phyloP scores from a whole-genome alignment of 441 rosid genomes.

The Eruca vesicaria region DNA sequence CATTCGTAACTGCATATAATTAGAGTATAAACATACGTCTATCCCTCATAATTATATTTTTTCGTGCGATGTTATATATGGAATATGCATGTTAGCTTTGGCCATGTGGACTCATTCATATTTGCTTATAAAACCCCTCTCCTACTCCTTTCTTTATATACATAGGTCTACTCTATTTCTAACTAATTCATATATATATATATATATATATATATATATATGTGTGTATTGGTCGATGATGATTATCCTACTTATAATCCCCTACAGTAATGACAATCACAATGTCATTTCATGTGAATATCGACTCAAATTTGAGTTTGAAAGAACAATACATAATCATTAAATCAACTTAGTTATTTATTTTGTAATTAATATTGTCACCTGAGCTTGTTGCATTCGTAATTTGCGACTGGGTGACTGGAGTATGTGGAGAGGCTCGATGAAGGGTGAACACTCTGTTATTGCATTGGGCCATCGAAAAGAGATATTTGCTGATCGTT shows the following conservation, averaged over 20 bases:
- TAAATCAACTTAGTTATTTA: not conserved
- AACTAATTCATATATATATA: no score
- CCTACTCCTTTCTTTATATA: no score
- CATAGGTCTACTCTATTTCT: no score
- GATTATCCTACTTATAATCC: not conserved
- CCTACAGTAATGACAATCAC: slow-evolving; percentile 4
- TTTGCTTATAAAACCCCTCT: no score
- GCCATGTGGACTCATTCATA: slow-evolving; percentile 31
- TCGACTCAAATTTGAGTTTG: not conserved
- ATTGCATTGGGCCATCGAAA: slow-evolving; percentile 38
- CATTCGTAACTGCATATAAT: slow-evolving; percentile 27
- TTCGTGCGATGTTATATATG: slow-evolving; percentile 6
- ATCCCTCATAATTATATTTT: slow-evolving; percentile 36
- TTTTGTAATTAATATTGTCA: not conserved
- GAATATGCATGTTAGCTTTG: slow-evolving; percentile 21
- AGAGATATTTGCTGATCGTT: slow-evolving; percentile 46
- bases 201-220: not conserved
- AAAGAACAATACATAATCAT: not conserved
- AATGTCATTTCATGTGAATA: slow-evolving; percentile 17
- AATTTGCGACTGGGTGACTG: slow-evolving; percentile 61
- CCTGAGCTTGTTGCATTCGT: no score
- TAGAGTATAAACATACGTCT: slow-evolving; percentile 22
- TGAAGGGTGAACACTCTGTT: slow-evolving; percentile 46
- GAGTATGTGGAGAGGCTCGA: slow-evolving; percentile 51
- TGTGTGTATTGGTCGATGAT: not conserved